Conservation (phyloP, 805 yeast species). For the Schizosaccharomyces lindneri region DNA sequence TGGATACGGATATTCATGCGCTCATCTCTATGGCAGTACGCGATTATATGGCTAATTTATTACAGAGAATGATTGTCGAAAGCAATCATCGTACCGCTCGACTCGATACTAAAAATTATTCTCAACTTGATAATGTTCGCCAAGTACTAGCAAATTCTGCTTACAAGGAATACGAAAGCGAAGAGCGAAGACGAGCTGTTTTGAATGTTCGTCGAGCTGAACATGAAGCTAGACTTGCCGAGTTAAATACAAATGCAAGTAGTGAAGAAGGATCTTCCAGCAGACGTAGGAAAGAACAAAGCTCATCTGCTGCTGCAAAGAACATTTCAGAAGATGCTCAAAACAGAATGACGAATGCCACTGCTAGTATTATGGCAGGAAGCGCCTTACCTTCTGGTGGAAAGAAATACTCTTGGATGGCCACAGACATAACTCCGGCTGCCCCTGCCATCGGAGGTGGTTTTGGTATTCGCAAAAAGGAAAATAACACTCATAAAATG, state of each 20-base stretch:
- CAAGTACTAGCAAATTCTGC: neutral
- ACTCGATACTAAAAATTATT: neutral
- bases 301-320: neutral
- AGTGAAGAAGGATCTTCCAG: neutral
- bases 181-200: neutral
- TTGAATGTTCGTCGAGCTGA: neutral
- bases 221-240: slow-evolving; percentile 1
- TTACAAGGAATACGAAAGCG: neutral
- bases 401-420: slow-evolving; percentile 1
- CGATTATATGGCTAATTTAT: neutral
- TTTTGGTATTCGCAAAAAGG: neutral
- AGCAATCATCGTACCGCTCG: slow-evolving; percentile 1
- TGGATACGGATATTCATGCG: neutral
- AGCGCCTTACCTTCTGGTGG: slow-evolving; percentile 1
- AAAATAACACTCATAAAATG: neutral
- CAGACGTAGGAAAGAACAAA: neutral
- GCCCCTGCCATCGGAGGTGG: slow-evolving; percentile 2
- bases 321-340: slow-evolving; percentile 1
- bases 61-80: neutral
- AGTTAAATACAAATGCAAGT: neutral
- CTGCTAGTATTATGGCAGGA: slow-evolving; percentile 1
- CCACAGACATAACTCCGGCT: neutral
- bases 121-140: neutral
- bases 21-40: neutral
- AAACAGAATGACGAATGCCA: neutral